These are phyloP conservation scores for Mortierella sp. DNA, from an alignment of 371 early-diverging fungal genomes.

Conservation along the genomic window DNA sequence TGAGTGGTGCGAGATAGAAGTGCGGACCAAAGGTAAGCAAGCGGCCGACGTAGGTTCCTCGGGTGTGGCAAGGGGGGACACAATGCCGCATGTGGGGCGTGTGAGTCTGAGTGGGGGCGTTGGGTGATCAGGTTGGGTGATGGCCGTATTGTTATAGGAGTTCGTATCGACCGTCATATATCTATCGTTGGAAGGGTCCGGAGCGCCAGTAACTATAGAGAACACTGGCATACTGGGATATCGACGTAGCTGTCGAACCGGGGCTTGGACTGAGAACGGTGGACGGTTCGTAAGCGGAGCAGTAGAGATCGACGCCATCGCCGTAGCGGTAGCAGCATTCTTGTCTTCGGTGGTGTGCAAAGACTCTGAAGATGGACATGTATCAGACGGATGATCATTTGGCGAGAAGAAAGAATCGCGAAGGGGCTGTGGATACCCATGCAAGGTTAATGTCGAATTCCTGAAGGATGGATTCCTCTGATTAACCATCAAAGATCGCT, in stretches of 20 bases:
- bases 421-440: no score
- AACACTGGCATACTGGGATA: constrained; percentile 5
- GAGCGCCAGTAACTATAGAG: neutral
- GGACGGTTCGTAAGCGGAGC: neutral
- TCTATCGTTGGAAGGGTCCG: constrained; percentile 8
- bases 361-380: no score
- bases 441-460: no score
- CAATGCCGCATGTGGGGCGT: constrained; percentile 3
- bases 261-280: constrained; percentile 1
- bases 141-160: constrained; percentile 7
- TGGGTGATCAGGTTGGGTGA: constrained; percentile 10
- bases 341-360: neutral
- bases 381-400: neutral
- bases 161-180: constrained; percentile 15
- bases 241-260: constrained; percentile 2
- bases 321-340: neutral
- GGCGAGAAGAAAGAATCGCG: neutral
- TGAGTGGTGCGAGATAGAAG: neutral
- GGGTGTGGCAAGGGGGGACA: constrained; percentile 8
- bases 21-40: neutral
- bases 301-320: neutral
- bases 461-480: no score
- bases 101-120: constrained; percentile 3
- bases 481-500: no score
- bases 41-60: neutral